Evolutionary conservation across 371 early-diverging fungal species (phyloP), one percentile per base, ranked within the genome.

Genomic region (Funneliformis caledonium): DNA sequence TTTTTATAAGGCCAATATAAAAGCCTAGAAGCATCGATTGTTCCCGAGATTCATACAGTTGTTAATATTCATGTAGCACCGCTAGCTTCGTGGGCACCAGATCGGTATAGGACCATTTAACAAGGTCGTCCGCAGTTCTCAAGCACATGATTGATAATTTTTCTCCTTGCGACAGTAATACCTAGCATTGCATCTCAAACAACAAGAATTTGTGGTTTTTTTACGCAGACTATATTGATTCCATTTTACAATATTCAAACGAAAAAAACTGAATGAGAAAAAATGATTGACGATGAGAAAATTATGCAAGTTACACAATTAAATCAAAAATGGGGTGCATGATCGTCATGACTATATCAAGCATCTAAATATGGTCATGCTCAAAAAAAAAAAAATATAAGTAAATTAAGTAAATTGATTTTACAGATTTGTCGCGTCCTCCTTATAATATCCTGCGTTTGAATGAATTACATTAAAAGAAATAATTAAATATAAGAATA

Each of bases 61-160:
- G 1, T 14, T 11, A 67, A 67, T 67, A 67, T 67, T 67, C 67
- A 67, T 67, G 37, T 67, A 67, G 14, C 4, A 67, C 67, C 37
- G 67, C 67, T 4, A 0, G 0, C 2, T 67, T 67, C 37, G 67
- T 67, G 33, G 33, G 67, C 31, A 67, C 37, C 4, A 37, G 9
- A 42, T 42, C 42, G 4, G 3, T 10, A 67, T 11, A 67, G 33
- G 16, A 33, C 8, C 16, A 16, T 37, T 33, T 67, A 67, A 67
- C 67, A 67, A 67, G 67, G 37, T 33, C 14, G 9, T 67, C 67
- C 33, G 67, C 67, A 31, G 67, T 33, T 37, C 67, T 67, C 67
- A 9, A 67, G 67, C 6, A 33, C 14, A 67, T 67, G 67, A 67
- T 33, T 67, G 22, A 37, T 67, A 67, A 4, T 67, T 33, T 11